Evolutionary conservation across 2,329 filamentous ascomycete species (phyloP), one percentile per base, ranked within the genome.

Genomic region (Paecilomyces variotii): DNA sequence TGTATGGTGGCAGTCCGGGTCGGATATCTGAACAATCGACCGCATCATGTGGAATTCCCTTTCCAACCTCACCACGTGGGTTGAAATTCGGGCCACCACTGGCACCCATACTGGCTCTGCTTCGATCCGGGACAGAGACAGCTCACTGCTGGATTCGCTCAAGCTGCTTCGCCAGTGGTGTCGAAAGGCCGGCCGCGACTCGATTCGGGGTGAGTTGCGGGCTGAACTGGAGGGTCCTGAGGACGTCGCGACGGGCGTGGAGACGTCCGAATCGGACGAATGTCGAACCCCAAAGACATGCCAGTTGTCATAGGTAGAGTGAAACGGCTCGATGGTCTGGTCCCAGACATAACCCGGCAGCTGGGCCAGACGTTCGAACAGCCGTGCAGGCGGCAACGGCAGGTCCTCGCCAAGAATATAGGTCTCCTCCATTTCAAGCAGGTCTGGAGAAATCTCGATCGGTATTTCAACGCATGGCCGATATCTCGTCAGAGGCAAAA

Each of bases 291-390:
- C 88, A 63, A 80, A 83, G 65, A 88, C 81, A 72, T 89, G 86
- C 91, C 92, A 97, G 78, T 92, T 91, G 72, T 95, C 91, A 75
- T 96, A 97, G 67, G 87, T 90, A 55, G 83, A 76, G 62, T 78
- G 76, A 56, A 77, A 74, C 7, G 75, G 76, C 55, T 73, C 71
- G 61, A 72, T 63, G 14, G 82, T 80, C 64, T 89, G 87, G 72
- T 91, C 87, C 89, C 89, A 92, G 5, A 82, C 84, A 70, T 90
- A 91, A 56, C 88, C 88, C 53, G 86, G 81, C 63, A 92, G 81
- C 70, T 90, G 87, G 62, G 84, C 81, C 64, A 92, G 80, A 55
- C 89, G 84, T 71, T 91, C 87, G 66, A 87, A 88, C 56, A 92
- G 82, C 67, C 86, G 84, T 64, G 82, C 79, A 51, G 87, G 87